phyloP scores from a whole-genome alignment of 495 filamentous ascomycete genomes.

The Penicillium herquei region DNA sequence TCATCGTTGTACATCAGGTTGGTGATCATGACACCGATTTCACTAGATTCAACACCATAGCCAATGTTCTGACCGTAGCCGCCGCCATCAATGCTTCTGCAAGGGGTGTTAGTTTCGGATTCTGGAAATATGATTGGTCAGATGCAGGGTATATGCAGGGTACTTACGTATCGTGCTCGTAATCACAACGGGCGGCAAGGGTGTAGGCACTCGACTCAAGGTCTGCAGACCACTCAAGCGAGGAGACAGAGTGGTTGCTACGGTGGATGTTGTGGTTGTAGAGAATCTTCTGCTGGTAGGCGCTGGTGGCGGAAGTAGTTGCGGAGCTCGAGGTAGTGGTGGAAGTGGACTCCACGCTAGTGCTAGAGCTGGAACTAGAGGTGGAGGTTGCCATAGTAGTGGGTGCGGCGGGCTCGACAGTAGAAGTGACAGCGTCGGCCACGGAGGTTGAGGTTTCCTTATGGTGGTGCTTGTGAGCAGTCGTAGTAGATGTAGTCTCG shows the following conservation, averaged over 20 bases:
- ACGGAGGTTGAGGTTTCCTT: slow-evolving; percentile 10
- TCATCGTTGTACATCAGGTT: slow-evolving; percentile 86
- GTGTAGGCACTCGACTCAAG: slow-evolving; percentile 60
- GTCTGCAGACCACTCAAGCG: slow-evolving; percentile 59
- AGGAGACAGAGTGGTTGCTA: slow-evolving; percentile 70
- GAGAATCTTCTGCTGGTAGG: slow-evolving; percentile 51
- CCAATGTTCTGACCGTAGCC: slow-evolving; percentile 88
- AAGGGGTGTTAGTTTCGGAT: slow-evolving; percentile 3
- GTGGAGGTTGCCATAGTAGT: slow-evolving; percentile 23
- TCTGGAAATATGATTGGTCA: not conserved
- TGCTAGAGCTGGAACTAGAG: slow-evolving; percentile 18
- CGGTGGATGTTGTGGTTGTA: slow-evolving; percentile 86
- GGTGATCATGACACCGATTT: slow-evolving; percentile 64
- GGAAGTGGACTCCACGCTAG: slow-evolving; percentile 14
- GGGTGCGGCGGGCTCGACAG: slow-evolving; percentile 11
- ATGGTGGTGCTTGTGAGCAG: not conserved
- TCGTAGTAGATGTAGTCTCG: slow-evolving; percentile 7
- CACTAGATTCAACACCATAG: slow-evolving; percentile 38
- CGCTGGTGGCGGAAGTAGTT: slow-evolving; percentile 20
- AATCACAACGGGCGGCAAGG: slow-evolving; percentile 60
- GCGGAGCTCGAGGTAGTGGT: slow-evolving; percentile 29
- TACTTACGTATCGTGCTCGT: slow-evolving; percentile 74
- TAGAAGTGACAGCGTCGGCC: slow-evolving; percentile 23
- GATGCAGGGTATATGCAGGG: not conserved
- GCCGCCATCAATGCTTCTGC: slow-evolving; percentile 51